Evolutionary conservation across 2,329 filamentous ascomycete species (phyloP), one percentile per base, ranked within the genome.

Genomic region (Purpureocillium lavendulum): DNA sequence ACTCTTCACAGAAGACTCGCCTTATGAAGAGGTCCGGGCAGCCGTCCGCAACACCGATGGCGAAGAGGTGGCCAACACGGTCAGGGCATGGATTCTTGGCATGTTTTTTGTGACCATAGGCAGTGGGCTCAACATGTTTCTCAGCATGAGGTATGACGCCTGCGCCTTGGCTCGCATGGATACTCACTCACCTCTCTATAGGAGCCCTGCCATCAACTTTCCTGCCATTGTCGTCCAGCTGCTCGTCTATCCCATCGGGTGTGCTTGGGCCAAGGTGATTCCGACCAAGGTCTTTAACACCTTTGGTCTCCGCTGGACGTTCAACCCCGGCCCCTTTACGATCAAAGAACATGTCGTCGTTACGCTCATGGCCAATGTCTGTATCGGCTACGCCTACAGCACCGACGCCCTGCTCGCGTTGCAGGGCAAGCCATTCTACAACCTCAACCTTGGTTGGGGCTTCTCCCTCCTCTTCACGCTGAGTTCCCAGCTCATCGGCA

Each of bases 401-500:
- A 67, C 61, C 8, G 62, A 66, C 28, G 62, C 60, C 8, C 43
- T 70, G 40, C 62, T 69, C 43, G 65, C 64, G 3, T 54, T 66
- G 4, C 21, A 26, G 21, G 21, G 21, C 21, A 62, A 61, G 45
- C 60, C 63, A 1, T 66, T 64, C 44, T 73, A 71, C 50, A 43
- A 64, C 30, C 60, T 71, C 45, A 59, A 61, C 4, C 65, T 72
- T 15, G 67, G 73, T 24, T 77, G 73, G 59, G 67, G 67, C 4
- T 80, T 75, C 51, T 69, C 78, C 48, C 56, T 80, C 2, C 59
- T 79, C 16, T 64, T 80, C 41, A 69, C 66, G 10, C 67, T 80
- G 42, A 75, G 73, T 14, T 77, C 73, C 1, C 71, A 80, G 44
- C 63, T 75, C 47, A 73, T 78, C 35, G 78, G 78, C 4, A 78